Conservation (phyloP, 495 filamentous ascomycete species). For the Trichoderma orchidacearum region DNA sequence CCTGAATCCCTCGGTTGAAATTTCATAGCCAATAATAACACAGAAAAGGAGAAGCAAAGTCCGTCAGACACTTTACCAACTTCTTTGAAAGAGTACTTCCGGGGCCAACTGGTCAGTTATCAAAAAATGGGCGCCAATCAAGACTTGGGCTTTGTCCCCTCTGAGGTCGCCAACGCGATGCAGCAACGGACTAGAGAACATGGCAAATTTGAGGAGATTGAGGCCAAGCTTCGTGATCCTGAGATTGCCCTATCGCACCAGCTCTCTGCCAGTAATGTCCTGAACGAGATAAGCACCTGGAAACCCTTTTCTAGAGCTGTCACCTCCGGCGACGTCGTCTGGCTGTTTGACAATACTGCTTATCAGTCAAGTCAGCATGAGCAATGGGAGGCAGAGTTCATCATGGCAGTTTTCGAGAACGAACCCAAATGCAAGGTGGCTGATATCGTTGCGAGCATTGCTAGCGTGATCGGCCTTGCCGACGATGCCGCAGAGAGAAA, state of each 20-base stretch:
- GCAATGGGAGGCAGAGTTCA: conserved; percentile 66
- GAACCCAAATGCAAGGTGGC: conserved; percentile 51
- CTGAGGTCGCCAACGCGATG: conserved; percentile 11
- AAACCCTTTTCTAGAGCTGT: conserved; percentile 30
- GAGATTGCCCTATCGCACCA: conserved; percentile 6
- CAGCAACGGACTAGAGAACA: conserved; percentile 26
- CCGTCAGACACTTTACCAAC: no score
- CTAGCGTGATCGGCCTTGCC: conserved; percentile 55
- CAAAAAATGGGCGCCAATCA: not conserved
- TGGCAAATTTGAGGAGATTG: conserved; percentile 26
- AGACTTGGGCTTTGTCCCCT: not conserved
- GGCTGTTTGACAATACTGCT: conserved; percentile 86
- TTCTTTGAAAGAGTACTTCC: no score
- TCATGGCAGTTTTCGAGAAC: conserved; percentile 65
- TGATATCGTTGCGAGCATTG: conserved; percentile 54
- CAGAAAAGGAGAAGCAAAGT: no score
- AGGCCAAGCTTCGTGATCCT: conserved; percentile 21
- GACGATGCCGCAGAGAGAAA: conserved; percentile 46
- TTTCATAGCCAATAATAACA: no score
- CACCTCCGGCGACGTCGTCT: conserved; percentile 48
- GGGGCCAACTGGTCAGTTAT: no score
- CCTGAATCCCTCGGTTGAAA: no score
- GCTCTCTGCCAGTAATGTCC: conserved; percentile 17
- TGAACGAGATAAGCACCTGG: conserved; percentile 30
- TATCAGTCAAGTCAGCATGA: conserved; percentile 33